A percentile compares a stretch with the other conserved stretches of the same genome.
Evolutionary conservation across 768 basidiomycete genomes (phyloP).

Genomic region (Gloeopeniophorella convolvens): DNA sequence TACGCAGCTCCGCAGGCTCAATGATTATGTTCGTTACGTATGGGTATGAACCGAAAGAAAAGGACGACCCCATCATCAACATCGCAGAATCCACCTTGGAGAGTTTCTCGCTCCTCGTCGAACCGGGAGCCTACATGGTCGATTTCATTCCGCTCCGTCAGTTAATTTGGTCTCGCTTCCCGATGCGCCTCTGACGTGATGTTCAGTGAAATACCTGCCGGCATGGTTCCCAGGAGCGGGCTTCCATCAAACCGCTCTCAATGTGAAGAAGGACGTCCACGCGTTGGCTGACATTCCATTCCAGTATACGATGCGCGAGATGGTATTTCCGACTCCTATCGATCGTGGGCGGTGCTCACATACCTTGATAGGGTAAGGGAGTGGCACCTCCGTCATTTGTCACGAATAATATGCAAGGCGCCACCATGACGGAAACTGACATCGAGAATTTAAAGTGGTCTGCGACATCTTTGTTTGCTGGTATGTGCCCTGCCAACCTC

Average conservation of each 20-base stretch:
- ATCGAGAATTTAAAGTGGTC: constrained; percentile 3
- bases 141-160: neutral
- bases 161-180: neutral
- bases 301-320: constrained; percentile 2
- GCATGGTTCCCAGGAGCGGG: constrained; percentile 2
- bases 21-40: too few species aligned
- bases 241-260: neutral
- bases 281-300: neutral
- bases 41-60: too few species aligned
- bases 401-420: constrained; percentile 2
- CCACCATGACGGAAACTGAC: neutral
- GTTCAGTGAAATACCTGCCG: constrained; percentile 1
- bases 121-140: neutral
- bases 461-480: constrained; percentile 9
- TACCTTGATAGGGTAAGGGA: neutral
- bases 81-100: neutral
- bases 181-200: neutral
- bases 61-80: neutral
- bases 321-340: neutral
- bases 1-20: too few species aligned
- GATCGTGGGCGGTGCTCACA: neutral
- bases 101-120: neutral
- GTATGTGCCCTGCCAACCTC: neutral
- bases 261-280: neutral
- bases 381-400: constrained; percentile 3